Conservation (phyloP, 352 stramenopile genomes). For the Peronospora destructor region DNA sequence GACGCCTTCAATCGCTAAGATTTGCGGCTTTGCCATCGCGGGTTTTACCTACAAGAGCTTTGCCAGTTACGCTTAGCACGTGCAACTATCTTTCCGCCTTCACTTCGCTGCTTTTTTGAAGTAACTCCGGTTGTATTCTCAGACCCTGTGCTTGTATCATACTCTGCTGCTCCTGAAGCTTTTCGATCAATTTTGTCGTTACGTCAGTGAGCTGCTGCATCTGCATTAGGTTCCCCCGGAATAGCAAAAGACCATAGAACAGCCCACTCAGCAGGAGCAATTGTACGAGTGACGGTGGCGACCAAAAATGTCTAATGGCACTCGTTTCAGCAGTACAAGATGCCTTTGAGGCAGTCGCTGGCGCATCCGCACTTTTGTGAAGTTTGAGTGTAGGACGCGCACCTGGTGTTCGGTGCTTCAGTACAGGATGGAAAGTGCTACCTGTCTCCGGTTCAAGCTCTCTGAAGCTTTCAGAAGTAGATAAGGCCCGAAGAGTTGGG, state of each 20-base stretch:
- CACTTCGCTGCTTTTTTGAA: no score
- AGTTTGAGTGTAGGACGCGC: conserved; percentile 4
- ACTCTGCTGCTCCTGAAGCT: no score
- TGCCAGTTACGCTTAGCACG: no score
- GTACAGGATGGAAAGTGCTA: conserved; percentile 9
- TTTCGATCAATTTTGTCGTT: conserved; percentile 28
- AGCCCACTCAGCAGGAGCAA: conserved; percentile 33
- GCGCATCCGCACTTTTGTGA: conserved; percentile 2
- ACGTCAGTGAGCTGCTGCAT: conserved; percentile 36
- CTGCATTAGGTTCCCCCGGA: conserved; percentile 37
- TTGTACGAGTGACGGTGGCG: conserved; percentile 17
- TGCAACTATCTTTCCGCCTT: no score
- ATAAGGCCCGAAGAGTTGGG: conserved; percentile 13
- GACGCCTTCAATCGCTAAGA: no score
- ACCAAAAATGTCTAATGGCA: conserved; percentile 4
- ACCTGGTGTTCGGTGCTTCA: conserved; percentile 11
- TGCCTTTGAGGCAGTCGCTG: neutral
- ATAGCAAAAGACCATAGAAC: conserved; percentile 31
- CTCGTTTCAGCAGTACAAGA: neutral
- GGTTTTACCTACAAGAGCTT: no score
- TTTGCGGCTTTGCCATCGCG: no score
- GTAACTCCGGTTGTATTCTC: no score
- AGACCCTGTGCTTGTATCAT: no score
- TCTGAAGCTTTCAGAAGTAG: conserved; percentile 17
- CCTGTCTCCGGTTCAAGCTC: conserved; percentile 19